These are phyloP conservation scores for Elsinoe ampelina DNA, from an alignment of 2,329 filamentous ascomycete genomes.

Conservation along the genomic window DNA sequence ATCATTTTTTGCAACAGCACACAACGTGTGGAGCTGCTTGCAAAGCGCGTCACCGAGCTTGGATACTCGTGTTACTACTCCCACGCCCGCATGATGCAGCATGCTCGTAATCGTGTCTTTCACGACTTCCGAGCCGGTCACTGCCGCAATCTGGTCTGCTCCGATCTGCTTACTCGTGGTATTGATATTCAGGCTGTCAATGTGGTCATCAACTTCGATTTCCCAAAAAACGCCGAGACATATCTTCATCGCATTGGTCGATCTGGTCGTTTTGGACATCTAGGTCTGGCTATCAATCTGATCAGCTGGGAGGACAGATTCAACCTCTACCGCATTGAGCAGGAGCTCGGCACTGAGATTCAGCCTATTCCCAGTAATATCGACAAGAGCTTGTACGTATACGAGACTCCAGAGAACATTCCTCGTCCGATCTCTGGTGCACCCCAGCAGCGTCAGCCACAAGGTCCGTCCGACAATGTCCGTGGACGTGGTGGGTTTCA, in stretches of 20 bases:
- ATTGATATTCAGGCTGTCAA: slow-evolving; percentile 99
- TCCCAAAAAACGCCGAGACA: slow-evolving; percentile 98
- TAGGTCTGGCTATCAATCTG: slow-evolving; percentile 95
- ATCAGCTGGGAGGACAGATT: slow-evolving; percentile 99
- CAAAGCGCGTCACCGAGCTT: slow-evolving; percentile 98
- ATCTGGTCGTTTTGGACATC: slow-evolving; percentile 91
- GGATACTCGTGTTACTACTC: slow-evolving; percentile 99
- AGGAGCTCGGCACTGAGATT: slow-evolving; percentile 94
- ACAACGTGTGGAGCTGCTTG: slow-evolving; percentile 91
- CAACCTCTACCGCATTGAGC: slow-evolving; percentile 97
- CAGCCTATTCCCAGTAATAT: slow-evolving; percentile 90
- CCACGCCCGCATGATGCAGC: slow-evolving; percentile 94
- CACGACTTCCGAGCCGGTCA: slow-evolving; percentile 98
- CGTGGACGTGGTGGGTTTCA: slow-evolving; percentile 23
- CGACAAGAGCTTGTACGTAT: slow-evolving; percentile 97
- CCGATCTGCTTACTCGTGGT: slow-evolving; percentile 91
- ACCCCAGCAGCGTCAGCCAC: slow-evolving; percentile 26
- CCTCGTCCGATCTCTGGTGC: slow-evolving; percentile 65
- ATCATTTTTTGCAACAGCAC: slow-evolving; percentile 99
- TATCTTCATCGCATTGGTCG: slow-evolving; percentile 97
- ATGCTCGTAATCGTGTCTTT: slow-evolving; percentile 95
- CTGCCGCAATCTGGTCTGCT: slow-evolving; percentile 96
- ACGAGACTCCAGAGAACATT: slow-evolving; percentile 91
- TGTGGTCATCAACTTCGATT: slow-evolving; percentile 99
- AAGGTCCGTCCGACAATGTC: slow-evolving; percentile 27